phyloP scores from a whole-genome alignment of 2,329 filamentous ascomycete species.

The Penicillium sp. region DNA sequence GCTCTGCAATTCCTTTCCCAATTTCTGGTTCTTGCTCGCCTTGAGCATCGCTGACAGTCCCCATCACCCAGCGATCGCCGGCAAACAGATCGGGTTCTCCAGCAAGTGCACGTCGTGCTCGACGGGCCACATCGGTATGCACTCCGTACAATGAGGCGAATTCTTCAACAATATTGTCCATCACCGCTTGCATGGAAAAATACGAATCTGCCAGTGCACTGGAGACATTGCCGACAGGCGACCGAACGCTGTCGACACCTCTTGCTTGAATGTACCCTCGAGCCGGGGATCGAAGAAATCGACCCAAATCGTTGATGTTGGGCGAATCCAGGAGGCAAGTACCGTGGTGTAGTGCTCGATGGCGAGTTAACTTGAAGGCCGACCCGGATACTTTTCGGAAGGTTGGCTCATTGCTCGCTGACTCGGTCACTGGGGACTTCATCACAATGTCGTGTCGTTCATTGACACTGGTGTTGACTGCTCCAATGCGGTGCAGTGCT shows the following conservation, averaged over 20 bases:
- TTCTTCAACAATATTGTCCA: constrained; percentile 54
- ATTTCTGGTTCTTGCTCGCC: constrained; percentile 49
- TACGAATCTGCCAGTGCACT: constrained; percentile 46
- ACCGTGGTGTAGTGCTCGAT: constrained; percentile 82
- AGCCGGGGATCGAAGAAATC: constrained; percentile 71
- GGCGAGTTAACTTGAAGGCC: constrained; percentile 83
- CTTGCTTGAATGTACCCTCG: constrained; percentile 69
- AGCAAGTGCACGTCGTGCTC: constrained; percentile 29
- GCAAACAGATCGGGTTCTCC: constrained; percentile 29
- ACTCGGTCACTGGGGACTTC: constrained; percentile 36
- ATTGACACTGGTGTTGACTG: constrained; percentile 66
- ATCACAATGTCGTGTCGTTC: constrained; percentile 89
- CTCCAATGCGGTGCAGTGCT: constrained; percentile 55
- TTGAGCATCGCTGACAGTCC: constrained; percentile 48
- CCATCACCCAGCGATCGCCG: constrained; percentile 33
- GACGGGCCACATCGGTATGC: constrained; percentile 28
- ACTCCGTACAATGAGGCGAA: constrained; percentile 63
- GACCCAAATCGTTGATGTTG: constrained; percentile 63
- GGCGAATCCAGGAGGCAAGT: constrained; percentile 78
- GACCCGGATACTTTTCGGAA: constrained; percentile 84
- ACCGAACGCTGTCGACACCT: constrained; percentile 87
- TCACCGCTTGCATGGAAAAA: constrained; percentile 45
- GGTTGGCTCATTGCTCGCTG: constrained; percentile 17
- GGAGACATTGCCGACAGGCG: constrained; percentile 72
- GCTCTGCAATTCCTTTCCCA: constrained; percentile 50